Conservation (phyloP, 108 stramenopile species). For the Nitzschia sp. region DNA sequence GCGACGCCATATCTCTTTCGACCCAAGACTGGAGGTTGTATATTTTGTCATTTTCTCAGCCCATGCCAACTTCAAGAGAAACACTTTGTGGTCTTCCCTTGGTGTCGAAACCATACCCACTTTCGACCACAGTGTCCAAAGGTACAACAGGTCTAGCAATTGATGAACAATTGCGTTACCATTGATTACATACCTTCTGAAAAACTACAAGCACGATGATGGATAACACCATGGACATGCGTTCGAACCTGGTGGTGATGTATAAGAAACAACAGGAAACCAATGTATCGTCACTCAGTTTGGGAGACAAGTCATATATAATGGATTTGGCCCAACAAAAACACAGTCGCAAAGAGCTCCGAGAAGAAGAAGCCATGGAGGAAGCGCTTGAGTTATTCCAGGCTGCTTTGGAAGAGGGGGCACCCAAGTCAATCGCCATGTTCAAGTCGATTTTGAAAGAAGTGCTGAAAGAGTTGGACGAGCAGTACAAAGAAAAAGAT, state of each 20-base stretch:
- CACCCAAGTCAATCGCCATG: slow-evolving; percentile 4
- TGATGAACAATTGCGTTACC: too few species aligned
- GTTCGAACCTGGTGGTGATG: not conserved
- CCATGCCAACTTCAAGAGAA: too few species aligned
- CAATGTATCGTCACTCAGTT: slow-evolving; percentile 12
- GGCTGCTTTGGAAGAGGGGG: slow-evolving; percentile 25
- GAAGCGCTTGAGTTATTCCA: slow-evolving; percentile 28
- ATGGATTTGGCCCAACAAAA: slow-evolving; percentile 31
- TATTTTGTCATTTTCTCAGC: too few species aligned
- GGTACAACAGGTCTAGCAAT: too few species aligned
- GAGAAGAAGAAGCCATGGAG: slow-evolving; percentile 36
- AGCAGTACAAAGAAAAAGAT: slow-evolving; percentile 18
- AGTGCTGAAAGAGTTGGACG: slow-evolving; percentile 6
- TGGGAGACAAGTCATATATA: slow-evolving; percentile 23
- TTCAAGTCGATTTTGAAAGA: slow-evolving; percentile 5
- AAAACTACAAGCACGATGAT: not conserved
- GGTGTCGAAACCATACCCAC: too few species aligned
- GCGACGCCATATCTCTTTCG: too few species aligned
- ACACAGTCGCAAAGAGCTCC: slow-evolving; percentile 10
- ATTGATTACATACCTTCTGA: too few species aligned
- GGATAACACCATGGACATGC: not conserved
- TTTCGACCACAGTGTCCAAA: too few species aligned
- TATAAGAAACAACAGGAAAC: slow-evolving; percentile 9
- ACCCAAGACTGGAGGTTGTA: too few species aligned
- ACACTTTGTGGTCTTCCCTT: too few species aligned